A percentile compares a stretch with the other conserved stretches of the same genome.
These are phyloP conservation scores for Neoboletus subvelutipes DNA, from an alignment of 768 basidiomycete species.

Conservation along the genomic window DNA sequence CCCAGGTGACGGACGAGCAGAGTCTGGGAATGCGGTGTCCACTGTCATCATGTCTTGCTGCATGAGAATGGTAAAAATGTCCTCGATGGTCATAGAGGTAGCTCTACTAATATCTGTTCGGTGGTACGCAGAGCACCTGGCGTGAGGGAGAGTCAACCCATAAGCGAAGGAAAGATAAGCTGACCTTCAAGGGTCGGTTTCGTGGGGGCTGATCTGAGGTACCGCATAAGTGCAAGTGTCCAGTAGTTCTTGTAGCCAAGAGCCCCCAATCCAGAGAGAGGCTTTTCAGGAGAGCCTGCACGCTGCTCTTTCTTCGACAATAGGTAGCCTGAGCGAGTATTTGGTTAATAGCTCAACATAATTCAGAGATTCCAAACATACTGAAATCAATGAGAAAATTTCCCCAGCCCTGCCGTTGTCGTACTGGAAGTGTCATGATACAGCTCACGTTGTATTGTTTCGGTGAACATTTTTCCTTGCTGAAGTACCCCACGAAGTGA, in stretches of 20 bases:
- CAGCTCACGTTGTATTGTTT: slow-evolving; percentile 98
- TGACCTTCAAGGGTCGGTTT: slow-evolving; percentile 74
- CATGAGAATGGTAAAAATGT: slow-evolving; percentile 71
- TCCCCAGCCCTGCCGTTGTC: slow-evolving; percentile 96
- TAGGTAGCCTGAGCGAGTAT: slow-evolving; percentile 69
- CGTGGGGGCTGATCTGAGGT: slow-evolving; percentile 58
- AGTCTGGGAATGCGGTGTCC: slow-evolving; percentile 46
- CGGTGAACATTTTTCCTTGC: slow-evolving; percentile 95
- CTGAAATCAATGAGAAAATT: slow-evolving; percentile 98
- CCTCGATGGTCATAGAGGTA: slow-evolving; percentile 91
- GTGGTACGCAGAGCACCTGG: slow-evolving; percentile 21
- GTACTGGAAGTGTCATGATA: slow-evolving; percentile 97
- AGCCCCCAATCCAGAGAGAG: slow-evolving; percentile 88
- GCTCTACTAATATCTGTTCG: slow-evolving; percentile 73
- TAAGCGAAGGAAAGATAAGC: slow-evolving; percentile 21
- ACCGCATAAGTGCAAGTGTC: slow-evolving; percentile 85
- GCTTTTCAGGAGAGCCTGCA: slow-evolving; percentile 92
- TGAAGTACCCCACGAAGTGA: slow-evolving; percentile 97
- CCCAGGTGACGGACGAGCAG: slow-evolving; percentile 66
- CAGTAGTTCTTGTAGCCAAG: slow-evolving; percentile 96
- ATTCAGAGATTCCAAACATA: slow-evolving; percentile 33
- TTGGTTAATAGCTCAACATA: neutral
- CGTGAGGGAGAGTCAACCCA: slow-evolving; percentile 15
- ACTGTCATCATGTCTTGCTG: slow-evolving; percentile 74
- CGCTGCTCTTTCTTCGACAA: slow-evolving; percentile 93